Evolutionary conservation across 257 asterid species (phyloP).

Genomic region (Forsythia suspensa): DNA sequence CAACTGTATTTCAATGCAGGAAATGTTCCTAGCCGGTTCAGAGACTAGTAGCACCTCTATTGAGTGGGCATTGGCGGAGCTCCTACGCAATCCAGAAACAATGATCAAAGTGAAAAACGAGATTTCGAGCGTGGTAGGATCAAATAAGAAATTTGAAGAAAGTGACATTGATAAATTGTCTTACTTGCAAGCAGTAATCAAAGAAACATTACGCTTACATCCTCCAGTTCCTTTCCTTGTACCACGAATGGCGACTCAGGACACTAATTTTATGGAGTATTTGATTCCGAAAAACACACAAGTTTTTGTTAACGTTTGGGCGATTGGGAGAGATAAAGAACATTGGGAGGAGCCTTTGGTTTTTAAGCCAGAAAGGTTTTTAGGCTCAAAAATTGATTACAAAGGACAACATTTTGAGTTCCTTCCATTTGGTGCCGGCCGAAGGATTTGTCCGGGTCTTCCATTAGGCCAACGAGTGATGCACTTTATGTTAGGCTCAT

Average conservation of each 20-base stretch:
- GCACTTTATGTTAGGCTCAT: not conserved
- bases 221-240: constrained; percentile 35
- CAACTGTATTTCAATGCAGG: constrained; percentile 21
- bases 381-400: constrained; percentile 37
- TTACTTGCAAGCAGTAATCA: not conserved
- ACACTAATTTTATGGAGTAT: constrained; percentile 44
- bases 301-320: constrained; percentile 48
- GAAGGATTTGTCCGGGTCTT: constrained; percentile 58
- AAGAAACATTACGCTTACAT: not conserved
- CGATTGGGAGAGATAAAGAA: constrained; percentile 52
- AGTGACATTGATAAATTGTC: not conserved
- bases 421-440: constrained; percentile 66
- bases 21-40: constrained; percentile 59
- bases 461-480: constrained; percentile 24
- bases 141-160: not conserved
- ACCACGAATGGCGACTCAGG: constrained; percentile 41
- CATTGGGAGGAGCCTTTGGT: constrained; percentile 40
- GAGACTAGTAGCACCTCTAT: constrained; percentile 55
- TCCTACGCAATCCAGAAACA: constrained; percentile 10
- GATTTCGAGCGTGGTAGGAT: constrained; percentile 47
- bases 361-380: constrained; percentile 60
- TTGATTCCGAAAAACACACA: constrained; percentile 41
- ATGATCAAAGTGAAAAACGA: constrained; percentile 38
- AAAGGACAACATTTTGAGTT: constrained; percentile 55
- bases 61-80: constrained; percentile 62